These are phyloP conservation scores for Candida bentonensis DNA, from an alignment of 805 yeast genomes.

Conservation along the genomic window DNA sequence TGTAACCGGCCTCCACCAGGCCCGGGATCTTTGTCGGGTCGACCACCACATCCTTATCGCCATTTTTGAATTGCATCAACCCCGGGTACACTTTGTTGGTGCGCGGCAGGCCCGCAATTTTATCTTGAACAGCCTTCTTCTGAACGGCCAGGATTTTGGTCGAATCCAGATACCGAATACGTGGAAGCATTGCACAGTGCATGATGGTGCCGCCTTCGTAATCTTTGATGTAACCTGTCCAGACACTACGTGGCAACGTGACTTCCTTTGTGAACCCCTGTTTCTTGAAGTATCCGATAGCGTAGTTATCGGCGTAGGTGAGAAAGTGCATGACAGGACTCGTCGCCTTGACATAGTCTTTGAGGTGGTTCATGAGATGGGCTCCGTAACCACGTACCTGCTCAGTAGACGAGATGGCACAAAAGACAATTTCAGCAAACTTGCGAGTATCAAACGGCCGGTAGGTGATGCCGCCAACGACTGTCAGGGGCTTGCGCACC, in stretches of 20 bases:
- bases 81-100: constrained; percentile 52
- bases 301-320: constrained; percentile 97
- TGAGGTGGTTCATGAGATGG: constrained; percentile 92
- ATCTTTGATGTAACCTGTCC: constrained; percentile 99
- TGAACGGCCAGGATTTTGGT: constrained; percentile 75
- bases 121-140: constrained; percentile 78
- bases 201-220: constrained; percentile 97
- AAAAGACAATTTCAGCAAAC: constrained; percentile 96
- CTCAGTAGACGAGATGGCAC: constrained; percentile 95
- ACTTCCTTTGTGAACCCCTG: constrained; percentile 97
- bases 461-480: constrained; percentile 95
- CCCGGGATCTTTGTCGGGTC: constrained; percentile 87
- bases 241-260: constrained; percentile 63
- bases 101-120: constrained; percentile 47
- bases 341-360: constrained; percentile 86
- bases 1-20: constrained; percentile 89
- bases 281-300: constrained; percentile 95
- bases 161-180: constrained; percentile 76
- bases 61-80: constrained; percentile 48
- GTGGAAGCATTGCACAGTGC: constrained; percentile 93
- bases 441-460: constrained; percentile 82
- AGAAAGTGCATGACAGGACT: constrained; percentile 73
- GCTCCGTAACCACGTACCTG: constrained; percentile 99
- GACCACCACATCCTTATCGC: constrained; percentile 20
- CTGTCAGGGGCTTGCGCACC: constrained; percentile 82